These are phyloP conservation scores for Venturia pyrina DNA, from an alignment of 2,329 filamentous ascomycete species.

Conservation along the genomic window DNA sequence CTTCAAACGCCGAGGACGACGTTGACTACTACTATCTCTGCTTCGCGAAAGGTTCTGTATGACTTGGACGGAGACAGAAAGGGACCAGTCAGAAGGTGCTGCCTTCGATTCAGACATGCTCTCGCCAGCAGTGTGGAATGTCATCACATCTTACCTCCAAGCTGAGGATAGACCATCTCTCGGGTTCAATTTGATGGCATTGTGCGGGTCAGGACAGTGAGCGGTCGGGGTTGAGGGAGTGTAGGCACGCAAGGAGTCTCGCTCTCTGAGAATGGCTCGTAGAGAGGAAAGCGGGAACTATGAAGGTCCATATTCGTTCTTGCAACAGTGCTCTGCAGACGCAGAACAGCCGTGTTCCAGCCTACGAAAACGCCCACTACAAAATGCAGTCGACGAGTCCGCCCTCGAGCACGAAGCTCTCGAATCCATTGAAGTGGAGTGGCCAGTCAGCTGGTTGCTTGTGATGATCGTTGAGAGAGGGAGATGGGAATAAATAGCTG, in stretches of 20 bases:
- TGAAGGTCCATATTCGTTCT: conserved; percentile 41
- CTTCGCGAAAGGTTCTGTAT: conserved; percentile 23
- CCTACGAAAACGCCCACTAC: conserved; percentile 34
- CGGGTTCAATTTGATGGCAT: neutral
- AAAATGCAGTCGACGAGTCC: conserved; percentile 31
- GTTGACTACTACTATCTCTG: conserved; percentile 26
- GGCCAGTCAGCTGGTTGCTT: conserved; percentile 10
- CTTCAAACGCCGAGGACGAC: conserved; percentile 23
- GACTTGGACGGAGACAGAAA: neutral
- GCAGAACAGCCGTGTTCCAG: conserved; percentile 23
- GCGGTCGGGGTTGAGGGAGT: conserved; percentile 21
- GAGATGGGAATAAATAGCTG: neutral
- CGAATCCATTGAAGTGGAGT: conserved; percentile 9
- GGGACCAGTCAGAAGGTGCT: neutral
- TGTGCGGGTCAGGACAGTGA: conserved; percentile 16
- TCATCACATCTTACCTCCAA: conserved; percentile 1
- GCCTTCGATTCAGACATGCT: neutral
- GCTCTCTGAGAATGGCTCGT: conserved; percentile 32
- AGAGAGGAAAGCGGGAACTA: conserved; percentile 45
- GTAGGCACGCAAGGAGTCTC: conserved; percentile 46
- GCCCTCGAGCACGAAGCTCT: conserved; percentile 5
- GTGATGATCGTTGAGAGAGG: neutral
- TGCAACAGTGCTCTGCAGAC: conserved; percentile 33
- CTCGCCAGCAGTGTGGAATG: neutral
- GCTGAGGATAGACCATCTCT: neutral